A percentile compares a stretch with the other conserved stretches of the same genome.
These are phyloP conservation scores for Akanthomyces uredinophilus DNA, from an alignment of 2,329 filamentous ascomycete species.

Conservation along the genomic window DNA sequence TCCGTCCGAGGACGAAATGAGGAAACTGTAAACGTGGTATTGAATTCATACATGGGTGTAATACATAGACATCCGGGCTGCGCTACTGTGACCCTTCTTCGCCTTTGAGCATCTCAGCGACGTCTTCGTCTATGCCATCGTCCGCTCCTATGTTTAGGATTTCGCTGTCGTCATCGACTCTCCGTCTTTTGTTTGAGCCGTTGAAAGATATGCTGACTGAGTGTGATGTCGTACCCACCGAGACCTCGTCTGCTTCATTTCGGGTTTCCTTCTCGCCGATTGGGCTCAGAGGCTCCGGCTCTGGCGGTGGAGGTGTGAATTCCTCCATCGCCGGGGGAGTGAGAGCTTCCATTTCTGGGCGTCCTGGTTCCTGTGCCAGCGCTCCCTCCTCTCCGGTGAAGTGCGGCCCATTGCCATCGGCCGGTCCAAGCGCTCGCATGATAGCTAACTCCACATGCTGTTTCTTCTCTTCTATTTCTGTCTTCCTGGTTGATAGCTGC, in stretches of 20 bases:
- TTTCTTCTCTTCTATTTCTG: constrained; percentile 74
- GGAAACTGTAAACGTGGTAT: neutral
- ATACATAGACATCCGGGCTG: neutral
- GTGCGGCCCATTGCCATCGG: constrained; percentile 46
- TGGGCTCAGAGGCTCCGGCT: constrained; percentile 21
- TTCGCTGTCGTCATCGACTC: constrained; percentile 46
- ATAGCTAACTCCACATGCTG: constrained; percentile 87
- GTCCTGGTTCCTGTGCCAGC: constrained; percentile 55
- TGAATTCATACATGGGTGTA: constrained; percentile 1
- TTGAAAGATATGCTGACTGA: constrained; percentile 45
- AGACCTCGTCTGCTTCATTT: constrained; percentile 18
- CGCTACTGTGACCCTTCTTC: neutral
- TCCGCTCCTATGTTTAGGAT: constrained; percentile 51
- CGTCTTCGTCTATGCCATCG: constrained; percentile 52
- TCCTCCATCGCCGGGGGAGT: constrained; percentile 46
- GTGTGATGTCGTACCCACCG: constrained; percentile 33
- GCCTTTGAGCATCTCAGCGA: constrained; percentile 50
- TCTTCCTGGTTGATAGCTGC: constrained; percentile 61
- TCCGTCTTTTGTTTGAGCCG: constrained; percentile 52
- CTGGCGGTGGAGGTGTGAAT: constrained; percentile 20
- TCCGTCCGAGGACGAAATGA: neutral
- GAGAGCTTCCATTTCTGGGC: constrained; percentile 78
- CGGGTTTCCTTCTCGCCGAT: constrained; percentile 18
- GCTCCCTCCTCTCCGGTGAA: constrained; percentile 42
- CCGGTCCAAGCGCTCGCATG: constrained; percentile 71